Conservation (phyloP, 2,329 filamentous ascomycete species). For the Ascochyta pisi region DNA sequence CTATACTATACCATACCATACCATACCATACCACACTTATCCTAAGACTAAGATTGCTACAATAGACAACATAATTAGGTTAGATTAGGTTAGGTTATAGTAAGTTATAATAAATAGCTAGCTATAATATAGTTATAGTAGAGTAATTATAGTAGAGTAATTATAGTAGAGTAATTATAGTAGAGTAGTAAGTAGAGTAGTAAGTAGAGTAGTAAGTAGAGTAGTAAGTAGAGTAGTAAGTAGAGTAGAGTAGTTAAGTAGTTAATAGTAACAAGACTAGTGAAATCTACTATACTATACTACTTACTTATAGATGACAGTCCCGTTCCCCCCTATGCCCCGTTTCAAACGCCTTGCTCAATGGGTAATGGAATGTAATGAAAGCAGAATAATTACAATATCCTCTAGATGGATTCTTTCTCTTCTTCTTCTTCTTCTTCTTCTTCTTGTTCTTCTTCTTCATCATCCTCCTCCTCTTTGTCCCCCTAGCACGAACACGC, state of each 20-base stretch:
- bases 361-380: slow-evolving; percentile 39
- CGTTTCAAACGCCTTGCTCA: slow-evolving; percentile 49
- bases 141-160: background rate
- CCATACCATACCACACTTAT: too few relatives aligned
- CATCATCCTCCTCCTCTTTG: background rate
- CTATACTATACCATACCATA: too few relatives aligned
- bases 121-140: background rate
- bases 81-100: too few relatives aligned
- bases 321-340: slow-evolving; percentile 13
- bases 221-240: too few relatives aligned
- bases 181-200: too few relatives aligned
- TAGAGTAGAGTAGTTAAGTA: background rate
- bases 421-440: too few relatives aligned
- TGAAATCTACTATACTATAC: slow-evolving; percentile 41
- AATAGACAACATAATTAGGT: too few relatives aligned
- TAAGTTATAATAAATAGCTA: too few relatives aligned
- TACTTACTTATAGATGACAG: slow-evolving; percentile 32
- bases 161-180: background rate
- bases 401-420: slow-evolving; percentile 25
- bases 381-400: slow-evolving; percentile 46
- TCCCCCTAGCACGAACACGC: slow-evolving; percentile 45
- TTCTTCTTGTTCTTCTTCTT: too few relatives aligned
- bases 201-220: too few relatives aligned
- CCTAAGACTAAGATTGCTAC: too few relatives aligned
- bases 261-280: background rate